Evolutionary conservation across 306 rosid species (phyloP).

Genomic region (Alnus rubra): DNA sequence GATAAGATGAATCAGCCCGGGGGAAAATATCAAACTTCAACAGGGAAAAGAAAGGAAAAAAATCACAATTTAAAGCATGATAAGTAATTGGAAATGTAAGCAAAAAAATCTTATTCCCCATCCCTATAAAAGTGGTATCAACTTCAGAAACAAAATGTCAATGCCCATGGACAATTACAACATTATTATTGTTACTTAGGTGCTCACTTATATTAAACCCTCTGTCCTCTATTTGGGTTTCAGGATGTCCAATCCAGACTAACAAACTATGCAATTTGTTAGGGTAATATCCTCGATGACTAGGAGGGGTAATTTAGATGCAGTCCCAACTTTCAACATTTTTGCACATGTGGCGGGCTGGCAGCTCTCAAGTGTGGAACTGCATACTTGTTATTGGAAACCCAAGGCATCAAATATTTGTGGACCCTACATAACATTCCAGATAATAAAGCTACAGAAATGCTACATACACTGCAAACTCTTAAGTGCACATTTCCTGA

Average conservation of each 20-base stretch:
- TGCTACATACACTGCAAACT: too few relatives aligned
- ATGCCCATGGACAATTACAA: neutral
- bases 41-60: neutral
- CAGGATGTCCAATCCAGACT: neutral
- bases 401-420: neutral
- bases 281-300: neutral
- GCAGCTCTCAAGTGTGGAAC: neutral
- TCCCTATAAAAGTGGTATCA: neutral
- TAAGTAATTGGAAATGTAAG: neutral
- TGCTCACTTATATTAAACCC: neutral
- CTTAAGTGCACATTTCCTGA: too few relatives aligned
- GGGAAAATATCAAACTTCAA: slow-evolving; percentile 1
- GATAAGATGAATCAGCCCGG: slow-evolving; percentile 19
- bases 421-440: neutral
- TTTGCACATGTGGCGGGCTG: neutral
- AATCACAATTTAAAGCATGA: slow-evolving; percentile 1
- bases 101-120: neutral
- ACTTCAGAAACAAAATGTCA: neutral
- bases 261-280: neutral
- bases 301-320: neutral
- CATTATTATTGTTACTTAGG: neutral
- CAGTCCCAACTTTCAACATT: neutral
- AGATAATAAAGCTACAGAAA: neutral
- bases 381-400: neutral
- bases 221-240: neutral